A percentile compares a stretch with the other conserved stretches of the same genome.
Conservation (phyloP, 1,284 basidiomycete species). For the Amylostereum chailletii region DNA sequence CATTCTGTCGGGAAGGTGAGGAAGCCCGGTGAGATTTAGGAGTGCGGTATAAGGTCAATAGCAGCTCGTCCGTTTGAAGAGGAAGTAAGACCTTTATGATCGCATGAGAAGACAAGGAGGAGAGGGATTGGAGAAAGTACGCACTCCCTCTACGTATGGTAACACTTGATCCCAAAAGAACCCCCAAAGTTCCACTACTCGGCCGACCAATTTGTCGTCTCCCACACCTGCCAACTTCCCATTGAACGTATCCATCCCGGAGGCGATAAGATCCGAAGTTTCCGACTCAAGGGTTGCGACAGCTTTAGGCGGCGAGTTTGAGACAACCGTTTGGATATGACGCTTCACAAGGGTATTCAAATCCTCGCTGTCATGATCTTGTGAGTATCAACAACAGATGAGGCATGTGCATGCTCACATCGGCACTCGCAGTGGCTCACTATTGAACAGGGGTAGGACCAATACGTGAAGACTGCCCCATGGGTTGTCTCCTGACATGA, state of each 20-base stretch:
- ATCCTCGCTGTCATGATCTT: slow-evolving; percentile 59
- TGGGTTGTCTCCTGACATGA: slow-evolving; percentile 44
- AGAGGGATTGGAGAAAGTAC: slow-evolving; percentile 17
- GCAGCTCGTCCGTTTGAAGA: slow-evolving; percentile 63
- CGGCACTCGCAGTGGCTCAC: slow-evolving; percentile 79
- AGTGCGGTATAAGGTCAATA: slow-evolving; percentile 58
- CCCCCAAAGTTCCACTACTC: slow-evolving; percentile 84
- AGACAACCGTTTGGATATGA: slow-evolving; percentile 66
- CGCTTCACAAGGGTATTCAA: slow-evolving; percentile 73
- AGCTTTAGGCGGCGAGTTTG: slow-evolving; percentile 56
- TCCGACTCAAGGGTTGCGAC: slow-evolving; percentile 68
- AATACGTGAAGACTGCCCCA: slow-evolving; percentile 82
- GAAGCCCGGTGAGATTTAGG: slow-evolving; percentile 49
- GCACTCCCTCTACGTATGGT: slow-evolving; percentile 81
- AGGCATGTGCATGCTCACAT: slow-evolving; percentile 43
- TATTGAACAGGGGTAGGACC: slow-evolving; percentile 87
- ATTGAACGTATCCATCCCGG: slow-evolving; percentile 89
- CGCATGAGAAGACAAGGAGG: slow-evolving; percentile 3
- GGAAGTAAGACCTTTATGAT: slow-evolving; percentile 58
- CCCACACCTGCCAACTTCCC: slow-evolving; percentile 70
- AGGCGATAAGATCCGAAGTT: slow-evolving; percentile 73
- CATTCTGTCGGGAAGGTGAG: slow-evolving; percentile 44
- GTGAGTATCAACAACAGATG: background rate
- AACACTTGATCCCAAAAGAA: slow-evolving; percentile 94
- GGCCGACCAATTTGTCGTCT: slow-evolving; percentile 65